Percentiles rank a stretch among this genome's conserved stretches.
Conservation (phyloP, 148 eudicot genomes). For the Vaccinium corymbosum region DNA sequence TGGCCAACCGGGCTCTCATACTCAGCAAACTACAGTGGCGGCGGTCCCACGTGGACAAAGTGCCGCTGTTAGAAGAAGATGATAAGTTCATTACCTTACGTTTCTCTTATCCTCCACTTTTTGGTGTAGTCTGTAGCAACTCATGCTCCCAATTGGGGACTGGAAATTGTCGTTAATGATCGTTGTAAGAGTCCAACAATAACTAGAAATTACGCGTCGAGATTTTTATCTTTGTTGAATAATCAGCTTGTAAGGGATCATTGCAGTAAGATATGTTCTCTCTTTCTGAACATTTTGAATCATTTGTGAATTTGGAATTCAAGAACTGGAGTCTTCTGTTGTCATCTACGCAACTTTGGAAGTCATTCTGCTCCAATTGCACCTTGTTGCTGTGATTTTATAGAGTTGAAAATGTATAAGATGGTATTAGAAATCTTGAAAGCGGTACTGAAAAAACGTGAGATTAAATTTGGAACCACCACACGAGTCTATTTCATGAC, state of each 20-base stretch:
- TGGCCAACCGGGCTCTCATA: slow-evolving; percentile 43
- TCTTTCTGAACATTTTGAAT: not conserved
- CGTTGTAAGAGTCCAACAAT: not conserved
- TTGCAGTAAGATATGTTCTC: not conserved
- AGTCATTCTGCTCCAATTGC: not conserved
- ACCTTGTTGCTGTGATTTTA: not conserved
- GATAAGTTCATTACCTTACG: not conserved
- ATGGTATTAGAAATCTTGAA: too few relatives aligned
- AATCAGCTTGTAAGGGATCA: not conserved
- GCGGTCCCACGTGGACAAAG: slow-evolving; percentile 47
- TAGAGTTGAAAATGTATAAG: too few relatives aligned
- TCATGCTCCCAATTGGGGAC: not conserved
- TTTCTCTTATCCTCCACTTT: not conserved
- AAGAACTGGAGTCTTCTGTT: not conserved
- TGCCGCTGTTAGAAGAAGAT: slow-evolving; percentile 64
- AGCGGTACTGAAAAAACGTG: too few relatives aligned
- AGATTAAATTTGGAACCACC: too few relatives aligned
- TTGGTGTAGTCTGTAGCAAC: not conserved
- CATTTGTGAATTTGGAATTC: not conserved
- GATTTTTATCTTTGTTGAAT: not conserved
- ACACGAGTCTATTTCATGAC: too few relatives aligned
- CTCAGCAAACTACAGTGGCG: slow-evolving; percentile 28
- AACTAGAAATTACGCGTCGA: not conserved
- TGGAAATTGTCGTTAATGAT: not conserved
- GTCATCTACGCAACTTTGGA: not conserved